Evolutionary conservation across 371 early-diverging fungal genomes (phyloP), one percentile per base, ranked within the genome.

Genomic region (Ecytonucleospora hepatopenaei): DNA sequence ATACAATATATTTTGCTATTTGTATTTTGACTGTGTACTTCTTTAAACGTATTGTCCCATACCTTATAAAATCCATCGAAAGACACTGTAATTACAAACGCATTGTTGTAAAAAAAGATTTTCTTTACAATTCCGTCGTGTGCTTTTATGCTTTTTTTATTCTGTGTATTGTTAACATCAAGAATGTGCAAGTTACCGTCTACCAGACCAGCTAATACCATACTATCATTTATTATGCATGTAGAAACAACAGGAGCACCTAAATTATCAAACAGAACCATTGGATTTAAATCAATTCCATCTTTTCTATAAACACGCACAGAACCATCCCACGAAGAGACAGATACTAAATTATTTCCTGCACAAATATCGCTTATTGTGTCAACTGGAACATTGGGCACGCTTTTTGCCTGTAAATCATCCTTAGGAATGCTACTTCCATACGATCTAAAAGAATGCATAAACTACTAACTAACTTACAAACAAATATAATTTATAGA

Each of bases 31-130:
- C 86, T 84, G 15, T 83, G 83, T 8, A 86, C 82, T 54, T 55
- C 58, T 4, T 89, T 88, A 32, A 76, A 82, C 48, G 84, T 86
- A 48, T 83, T 79, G 78, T 93, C 91, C 91, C 91, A 93, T 73
- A 90, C 90, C 85, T 86, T 78, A 28, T 79, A 67, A n/a, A 87
- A 89, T 74, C 91, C 91, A 79, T 94, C 95, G 92, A 95, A 96
- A 62, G 88, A 84, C 16, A 88, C 94, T 0, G 91, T 91, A 2
- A 88, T 88, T 1, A 90, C 59, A 31, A 21, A 63, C 53, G 88
- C 83, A 32, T 82, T 81, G 40, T 62, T 56, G 49, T 33, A 59
- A 15, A 64, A 63, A 46, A 54, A 68, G 16, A 67, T 48, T 27
- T 62, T 58, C 21, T 64, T 76, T n/a, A 80, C 62, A 17, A 62